phyloP scores from a whole-genome alignment of 1,139 yeast species.

The Wickerhamomyces sp. region DNA sequence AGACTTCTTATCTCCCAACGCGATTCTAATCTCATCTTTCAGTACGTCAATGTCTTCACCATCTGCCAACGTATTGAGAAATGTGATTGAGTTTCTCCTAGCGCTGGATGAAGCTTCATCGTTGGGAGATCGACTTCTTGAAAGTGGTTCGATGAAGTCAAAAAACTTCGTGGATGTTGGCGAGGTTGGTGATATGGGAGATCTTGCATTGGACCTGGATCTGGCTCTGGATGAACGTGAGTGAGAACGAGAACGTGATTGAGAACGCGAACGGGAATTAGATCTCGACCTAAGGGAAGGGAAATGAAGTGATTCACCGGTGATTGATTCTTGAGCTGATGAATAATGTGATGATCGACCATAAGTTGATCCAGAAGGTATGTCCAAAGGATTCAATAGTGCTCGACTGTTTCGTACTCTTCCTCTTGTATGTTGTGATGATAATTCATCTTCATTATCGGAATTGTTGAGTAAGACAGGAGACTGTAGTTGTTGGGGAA shows the following conservation, averaged over 20 bases:
- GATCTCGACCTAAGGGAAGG: too few species aligned
- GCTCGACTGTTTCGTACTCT: background rate
- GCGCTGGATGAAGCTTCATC: background rate
- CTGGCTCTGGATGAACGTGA: constrained; percentile 2
- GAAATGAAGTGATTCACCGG: too few species aligned
- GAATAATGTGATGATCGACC: background rate
- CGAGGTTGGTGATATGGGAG: too few species aligned
- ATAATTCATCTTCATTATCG: too few species aligned
- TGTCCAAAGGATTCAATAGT: background rate
- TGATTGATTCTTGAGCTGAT: background rate
- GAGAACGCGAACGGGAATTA: constrained; percentile 2
- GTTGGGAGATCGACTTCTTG: background rate
- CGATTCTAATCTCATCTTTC: constrained; percentile 7
- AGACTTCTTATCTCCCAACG: constrained; percentile 11
- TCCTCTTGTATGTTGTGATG: background rate
- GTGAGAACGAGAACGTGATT: constrained; percentile 6
- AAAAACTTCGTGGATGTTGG: background rate
- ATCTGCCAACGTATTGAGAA: constrained; percentile 2
- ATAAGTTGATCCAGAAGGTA: background rate
- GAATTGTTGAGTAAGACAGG: too few species aligned
- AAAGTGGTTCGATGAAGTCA: background rate
- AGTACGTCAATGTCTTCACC: constrained; percentile 5
- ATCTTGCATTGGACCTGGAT: too few species aligned
- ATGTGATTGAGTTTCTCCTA: background rate
- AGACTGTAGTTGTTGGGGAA: too few species aligned